Evolutionary conservation across 495 filamentous ascomycete species (phyloP), one percentile per base, ranked within the genome.

Genomic region (Pyrenula massariospora): DNA sequence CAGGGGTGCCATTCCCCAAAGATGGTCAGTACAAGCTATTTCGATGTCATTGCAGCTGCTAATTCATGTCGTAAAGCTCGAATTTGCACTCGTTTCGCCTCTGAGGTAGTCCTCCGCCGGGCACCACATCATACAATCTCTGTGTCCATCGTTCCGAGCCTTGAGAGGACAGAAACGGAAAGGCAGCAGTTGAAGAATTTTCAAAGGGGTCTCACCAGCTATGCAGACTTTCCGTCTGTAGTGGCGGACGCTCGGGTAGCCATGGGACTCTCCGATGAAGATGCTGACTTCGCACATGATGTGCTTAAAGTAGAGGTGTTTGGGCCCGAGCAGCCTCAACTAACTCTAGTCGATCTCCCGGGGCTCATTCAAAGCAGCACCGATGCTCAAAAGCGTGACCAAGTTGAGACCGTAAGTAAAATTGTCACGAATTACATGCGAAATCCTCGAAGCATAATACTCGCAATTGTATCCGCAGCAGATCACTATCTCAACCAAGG

Each of bases 341-440:
- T 86, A 10, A 82, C 77, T 0, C 55, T 83, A 0, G 76, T 84
- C 12, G 80, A 84, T 56, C 68, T 83, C 22, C 80, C 81, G 2
- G 80, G 80, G 1, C 65, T 84, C 11, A 78, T 75, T 52, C 71
- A 76, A 22, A 61, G 68, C 0, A 66, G 60, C 1, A 74, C 68
- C 0, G 72, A 70, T n/a, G n/a, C 50, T 20, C 50, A 52, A 19
- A 52, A 48, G 23, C 57, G 72, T 22, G 60, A 60, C 1, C 77
- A 74, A 50, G 73, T 76, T 1, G 53, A 63, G 1, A 65, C 84
- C 2, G 77, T 86, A 11, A 63, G 69, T 3, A 64, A 72, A 8
- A 56, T 91, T 12, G 75, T 77, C 0, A 65, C 80, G 10, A 65
- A 66, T 10, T 89, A 89, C 62, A 86, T 90, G 65, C 59, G 48